Evolutionary conservation across 257 asterid species (phyloP).

Genomic region (Solanum sitiens): DNA sequence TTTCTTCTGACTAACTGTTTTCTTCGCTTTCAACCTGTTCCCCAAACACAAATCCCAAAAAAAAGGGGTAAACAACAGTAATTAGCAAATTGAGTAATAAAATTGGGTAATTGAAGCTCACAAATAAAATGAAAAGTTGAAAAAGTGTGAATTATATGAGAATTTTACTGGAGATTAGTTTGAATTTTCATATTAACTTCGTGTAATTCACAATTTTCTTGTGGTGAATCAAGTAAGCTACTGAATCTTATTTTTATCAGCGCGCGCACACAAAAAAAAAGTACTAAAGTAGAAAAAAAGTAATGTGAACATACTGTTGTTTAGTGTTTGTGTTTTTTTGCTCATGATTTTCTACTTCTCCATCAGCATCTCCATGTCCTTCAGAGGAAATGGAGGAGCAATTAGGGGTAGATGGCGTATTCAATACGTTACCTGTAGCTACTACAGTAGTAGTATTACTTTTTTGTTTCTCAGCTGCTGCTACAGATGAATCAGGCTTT

Average conservation of each 20-base stretch:
- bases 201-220: too few species aligned
- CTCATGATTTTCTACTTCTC: background rate
- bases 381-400: constrained; percentile 57
- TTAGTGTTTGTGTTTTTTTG: constrained; percentile 16
- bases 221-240: too few species aligned
- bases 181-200: too few species aligned
- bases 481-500: background rate
- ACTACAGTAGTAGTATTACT: background rate
- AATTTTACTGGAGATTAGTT: too few species aligned
- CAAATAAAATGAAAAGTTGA: too few species aligned
- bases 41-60: background rate
- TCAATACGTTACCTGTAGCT: constrained; percentile 10
- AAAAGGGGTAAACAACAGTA: background rate
- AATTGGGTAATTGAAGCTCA: background rate
- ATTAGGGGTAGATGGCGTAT: constrained; percentile 56
- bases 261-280: rapidly evolving
- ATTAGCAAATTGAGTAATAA: background rate
- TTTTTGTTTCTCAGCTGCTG: background rate
- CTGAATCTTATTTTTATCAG: too few species aligned
- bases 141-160: too few species aligned
- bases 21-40: constrained; percentile 46
- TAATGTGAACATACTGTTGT: constrained; percentile 22
- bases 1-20: constrained; percentile 32
- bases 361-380: background rate
- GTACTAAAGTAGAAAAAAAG: background rate